A percentile compares a stretch with the other conserved stretches of the same genome.
Conservation (phyloP, 164 flowering plant species). For the Vitis vinifera region DNA sequence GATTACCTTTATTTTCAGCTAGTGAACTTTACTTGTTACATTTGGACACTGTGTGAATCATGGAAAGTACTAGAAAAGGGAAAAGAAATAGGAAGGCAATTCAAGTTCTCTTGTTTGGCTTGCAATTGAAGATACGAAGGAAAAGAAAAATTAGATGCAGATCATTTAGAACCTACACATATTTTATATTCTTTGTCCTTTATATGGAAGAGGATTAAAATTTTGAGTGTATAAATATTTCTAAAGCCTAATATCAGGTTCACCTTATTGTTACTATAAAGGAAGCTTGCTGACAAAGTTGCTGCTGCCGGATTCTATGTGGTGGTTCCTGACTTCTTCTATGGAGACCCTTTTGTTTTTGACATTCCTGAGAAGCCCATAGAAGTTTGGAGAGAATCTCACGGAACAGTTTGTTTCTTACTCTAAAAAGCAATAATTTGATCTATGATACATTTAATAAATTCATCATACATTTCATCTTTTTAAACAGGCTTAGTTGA, state of each 20-base stretch:
- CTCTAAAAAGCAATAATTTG: neutral
- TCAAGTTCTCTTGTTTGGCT: too few species aligned
- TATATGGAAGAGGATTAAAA: too few species aligned
- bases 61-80: too few species aligned
- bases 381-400: slow-evolving; percentile 23
- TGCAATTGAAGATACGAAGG: too few species aligned
- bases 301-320: slow-evolving; percentile 43
- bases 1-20: too few species aligned
- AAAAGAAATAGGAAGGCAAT: too few species aligned
- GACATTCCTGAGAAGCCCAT: slow-evolving; percentile 21
- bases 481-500: neutral
- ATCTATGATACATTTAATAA: neutral
- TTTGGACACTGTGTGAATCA: too few species aligned
- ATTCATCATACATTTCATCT: neutral
- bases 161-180: too few species aligned
- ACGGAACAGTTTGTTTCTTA: slow-evolving; percentile 22
- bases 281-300: slow-evolving; percentile 50
- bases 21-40: too few species aligned
- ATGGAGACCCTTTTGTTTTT: slow-evolving; percentile 30
- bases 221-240: too few species aligned
- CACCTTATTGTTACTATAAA: neutral
- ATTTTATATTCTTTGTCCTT: too few species aligned
- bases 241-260: neutral
- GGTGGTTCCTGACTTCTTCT: slow-evolving; percentile 42
- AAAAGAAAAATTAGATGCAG: too few species aligned